Percentiles rank a stretch among this genome's conserved stretches.
Conservation (phyloP, 2,329 filamentous ascomycete species). For the Penicillium sp. region DNA sequence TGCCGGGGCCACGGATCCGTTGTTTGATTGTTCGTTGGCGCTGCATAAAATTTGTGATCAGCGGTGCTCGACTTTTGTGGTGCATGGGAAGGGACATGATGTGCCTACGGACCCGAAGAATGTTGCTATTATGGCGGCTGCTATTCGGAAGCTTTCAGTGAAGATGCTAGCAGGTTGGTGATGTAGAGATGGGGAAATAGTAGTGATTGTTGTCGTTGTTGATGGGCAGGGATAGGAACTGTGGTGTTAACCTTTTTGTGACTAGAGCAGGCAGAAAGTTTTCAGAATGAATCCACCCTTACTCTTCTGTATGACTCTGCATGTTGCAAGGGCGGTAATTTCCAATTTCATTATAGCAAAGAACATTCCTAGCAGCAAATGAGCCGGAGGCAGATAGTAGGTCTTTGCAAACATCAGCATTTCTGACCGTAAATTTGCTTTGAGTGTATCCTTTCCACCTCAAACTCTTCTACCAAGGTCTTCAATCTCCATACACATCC, state of each 20-base stretch:
- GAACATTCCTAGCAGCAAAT: background rate
- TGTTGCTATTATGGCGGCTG: constrained; percentile 26
- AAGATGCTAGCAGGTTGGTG: constrained; percentile 19
- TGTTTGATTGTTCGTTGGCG: constrained; percentile 29
- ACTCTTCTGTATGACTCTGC: background rate
- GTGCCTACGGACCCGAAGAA: constrained; percentile 30
- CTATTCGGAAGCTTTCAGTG: constrained; percentile 24
- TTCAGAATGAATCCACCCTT: background rate
- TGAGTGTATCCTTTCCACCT: background rate
- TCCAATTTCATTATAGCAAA: background rate
- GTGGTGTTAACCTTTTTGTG: background rate
- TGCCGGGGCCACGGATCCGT: constrained; percentile 27
- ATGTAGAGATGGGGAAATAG: background rate
- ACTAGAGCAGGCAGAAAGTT: background rate
- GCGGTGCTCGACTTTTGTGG: constrained; percentile 22
- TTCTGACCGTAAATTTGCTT: background rate
- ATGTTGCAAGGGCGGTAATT: background rate
- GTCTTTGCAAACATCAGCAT: background rate
- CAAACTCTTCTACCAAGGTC: background rate
- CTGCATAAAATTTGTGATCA: constrained; percentile 29
- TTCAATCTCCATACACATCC: background rate
- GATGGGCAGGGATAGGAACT: background rate
- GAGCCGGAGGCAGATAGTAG: background rate
- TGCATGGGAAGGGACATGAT: constrained; percentile 32
- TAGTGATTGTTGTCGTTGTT: background rate